phyloP scores from a whole-genome alignment of 202 grass and related monocot genomes.

The Dendrocalamus latiflorus region DNA sequence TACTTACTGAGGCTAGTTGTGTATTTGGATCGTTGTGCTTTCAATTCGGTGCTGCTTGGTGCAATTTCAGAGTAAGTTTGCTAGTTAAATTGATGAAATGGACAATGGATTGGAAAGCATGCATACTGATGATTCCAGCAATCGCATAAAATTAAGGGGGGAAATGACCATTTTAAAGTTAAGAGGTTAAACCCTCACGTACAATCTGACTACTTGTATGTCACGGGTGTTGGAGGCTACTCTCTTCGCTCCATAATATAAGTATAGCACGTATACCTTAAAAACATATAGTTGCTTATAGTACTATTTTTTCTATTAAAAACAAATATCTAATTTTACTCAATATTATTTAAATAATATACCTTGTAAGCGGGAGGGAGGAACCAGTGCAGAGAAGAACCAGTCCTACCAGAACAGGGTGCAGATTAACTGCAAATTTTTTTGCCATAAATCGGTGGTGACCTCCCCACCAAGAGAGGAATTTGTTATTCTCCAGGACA shows the following conservation, averaged over 20 bases:
- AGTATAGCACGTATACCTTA: too few species aligned
- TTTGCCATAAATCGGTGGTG: background rate
- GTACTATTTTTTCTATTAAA: too few species aligned
- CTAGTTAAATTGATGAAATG: background rate
- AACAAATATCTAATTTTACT: too few species aligned
- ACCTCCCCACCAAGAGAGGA: background rate
- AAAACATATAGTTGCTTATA: too few species aligned
- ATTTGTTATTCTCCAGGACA: background rate
- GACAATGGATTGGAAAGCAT: background rate
- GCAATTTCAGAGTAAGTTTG: background rate
- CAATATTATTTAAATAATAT: too few species aligned
- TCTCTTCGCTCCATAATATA: too few species aligned
- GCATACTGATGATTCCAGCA: background rate
- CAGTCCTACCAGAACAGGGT: background rate
- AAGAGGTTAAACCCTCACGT: background rate
- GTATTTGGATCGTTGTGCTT: background rate
- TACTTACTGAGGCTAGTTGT: background rate
- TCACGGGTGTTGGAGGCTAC: background rate
- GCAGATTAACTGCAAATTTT: background rate
- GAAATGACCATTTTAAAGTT: too few species aligned
- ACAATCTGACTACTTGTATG: background rate
- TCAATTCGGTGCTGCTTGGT: background rate
- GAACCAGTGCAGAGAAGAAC: background rate
- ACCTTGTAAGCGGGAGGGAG: too few species aligned
- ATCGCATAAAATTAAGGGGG: background rate